A percentile compares a stretch with the other conserved stretches of the same genome.
phyloP scores from a whole-genome alignment of 805 yeast species.

The Teunomyces tritomae region DNA sequence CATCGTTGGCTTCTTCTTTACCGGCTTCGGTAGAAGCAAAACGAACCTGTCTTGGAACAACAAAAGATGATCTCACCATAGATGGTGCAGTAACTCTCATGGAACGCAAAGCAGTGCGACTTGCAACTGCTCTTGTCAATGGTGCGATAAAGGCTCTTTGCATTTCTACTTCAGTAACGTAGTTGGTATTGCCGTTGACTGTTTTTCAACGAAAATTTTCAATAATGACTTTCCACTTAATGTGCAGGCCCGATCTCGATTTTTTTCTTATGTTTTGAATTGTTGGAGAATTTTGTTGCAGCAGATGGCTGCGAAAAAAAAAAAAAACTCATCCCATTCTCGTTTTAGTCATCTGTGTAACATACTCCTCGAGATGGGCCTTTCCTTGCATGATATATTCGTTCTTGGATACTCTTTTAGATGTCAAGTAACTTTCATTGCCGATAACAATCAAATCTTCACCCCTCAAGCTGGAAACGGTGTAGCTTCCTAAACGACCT shows the following conservation, averaged over 20 bases:
- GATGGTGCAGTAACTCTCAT: constrained; percentile 6
- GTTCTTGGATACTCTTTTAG: constrained; percentile 4
- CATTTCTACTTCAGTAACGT: constrained; percentile 12
- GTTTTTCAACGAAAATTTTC: constrained; percentile 1
- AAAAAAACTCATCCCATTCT: constrained; percentile 5
- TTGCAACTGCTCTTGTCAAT: constrained; percentile 14
- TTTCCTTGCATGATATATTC: constrained; percentile 15
- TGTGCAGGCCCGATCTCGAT: neutral
- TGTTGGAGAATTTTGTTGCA: no score
- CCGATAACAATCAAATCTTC: constrained; percentile 12
- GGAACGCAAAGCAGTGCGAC: constrained; percentile 10
- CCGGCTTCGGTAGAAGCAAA: constrained; percentile 18
- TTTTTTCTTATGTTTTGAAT: neutral
- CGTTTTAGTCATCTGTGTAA: constrained; percentile 17
- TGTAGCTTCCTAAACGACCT: constrained; percentile 29
- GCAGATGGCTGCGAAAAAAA: neutral
- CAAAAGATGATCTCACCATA: constrained; percentile 12
- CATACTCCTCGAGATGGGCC: constrained; percentile 20
- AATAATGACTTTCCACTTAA: neutral
- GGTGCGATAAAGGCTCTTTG: constrained; percentile 25
- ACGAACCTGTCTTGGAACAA: constrained; percentile 15
- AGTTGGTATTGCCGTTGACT: neutral
- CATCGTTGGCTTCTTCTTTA: constrained; percentile 6
- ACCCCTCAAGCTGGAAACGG: constrained; percentile 6
- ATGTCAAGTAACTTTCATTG: constrained; percentile 12